Conservation (phyloP, 352 stramenopile species). For the Pythium rishiriense region DNA sequence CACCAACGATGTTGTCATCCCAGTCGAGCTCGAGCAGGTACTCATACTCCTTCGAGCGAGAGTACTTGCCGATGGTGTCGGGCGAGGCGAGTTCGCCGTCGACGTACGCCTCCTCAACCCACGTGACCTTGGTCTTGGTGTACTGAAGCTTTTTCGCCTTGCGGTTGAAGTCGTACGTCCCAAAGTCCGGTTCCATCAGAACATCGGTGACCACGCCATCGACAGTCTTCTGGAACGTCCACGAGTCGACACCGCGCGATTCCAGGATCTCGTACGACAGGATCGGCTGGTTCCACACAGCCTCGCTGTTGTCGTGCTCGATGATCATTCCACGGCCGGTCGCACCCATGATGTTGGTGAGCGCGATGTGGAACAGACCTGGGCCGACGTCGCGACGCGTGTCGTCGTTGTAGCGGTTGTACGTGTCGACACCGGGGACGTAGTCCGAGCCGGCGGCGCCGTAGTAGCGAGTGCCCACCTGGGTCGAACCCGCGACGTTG, state of each 20-base stretch:
- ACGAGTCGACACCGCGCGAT: background rate
- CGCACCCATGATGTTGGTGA: conserved; percentile 26
- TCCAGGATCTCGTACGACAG: conserved; percentile 24
- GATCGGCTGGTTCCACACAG: conserved; percentile 30
- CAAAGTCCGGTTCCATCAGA: background rate
- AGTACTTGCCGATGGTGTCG: conserved; percentile 47
- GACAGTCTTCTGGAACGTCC: conserved; percentile 14
- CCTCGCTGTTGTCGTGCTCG: conserved; percentile 22
- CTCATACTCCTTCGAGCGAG: conserved; percentile 59
- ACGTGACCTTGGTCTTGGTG: conserved; percentile 55
- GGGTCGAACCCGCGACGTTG: conserved; percentile 11
- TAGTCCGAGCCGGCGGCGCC: conserved; percentile 2
- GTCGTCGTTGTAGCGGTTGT: conserved; percentile 20
- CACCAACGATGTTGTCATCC: conserved; percentile 59
- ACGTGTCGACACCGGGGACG: conserved; percentile 4
- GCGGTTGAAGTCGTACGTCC: conserved; percentile 61
- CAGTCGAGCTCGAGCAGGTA: conserved; percentile 68
- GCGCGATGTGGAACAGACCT: conserved; percentile 27
- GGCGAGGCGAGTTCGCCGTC: conserved; percentile 53
- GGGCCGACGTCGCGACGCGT: conserved; percentile 22
- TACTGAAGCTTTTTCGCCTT: conserved; percentile 54
- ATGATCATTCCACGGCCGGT: conserved; percentile 19
- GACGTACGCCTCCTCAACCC: conserved; percentile 53
- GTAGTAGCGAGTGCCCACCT: conserved; percentile 21
- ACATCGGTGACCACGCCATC: conserved; percentile 12